phyloP scores from a whole-genome alignment of 2,329 filamentous ascomycete genomes.

The Plenodomus lindquistii region DNA sequence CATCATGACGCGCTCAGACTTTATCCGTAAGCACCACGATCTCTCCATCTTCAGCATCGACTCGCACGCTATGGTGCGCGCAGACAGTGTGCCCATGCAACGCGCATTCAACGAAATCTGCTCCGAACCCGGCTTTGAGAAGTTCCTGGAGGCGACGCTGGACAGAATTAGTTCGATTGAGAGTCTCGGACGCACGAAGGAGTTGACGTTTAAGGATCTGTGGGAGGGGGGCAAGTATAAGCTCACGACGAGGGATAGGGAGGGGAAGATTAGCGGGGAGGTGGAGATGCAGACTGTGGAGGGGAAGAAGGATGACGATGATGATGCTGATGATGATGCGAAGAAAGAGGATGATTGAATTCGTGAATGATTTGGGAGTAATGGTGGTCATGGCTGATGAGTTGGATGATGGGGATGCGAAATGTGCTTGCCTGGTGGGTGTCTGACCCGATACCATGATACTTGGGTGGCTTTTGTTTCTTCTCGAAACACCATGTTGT shows the following conservation, averaged over 20 bases:
- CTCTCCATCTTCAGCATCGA: slow-evolving; percentile 96
- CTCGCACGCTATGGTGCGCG: slow-evolving; percentile 80
- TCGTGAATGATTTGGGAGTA: background rate
- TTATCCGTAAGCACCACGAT: slow-evolving; percentile 89
- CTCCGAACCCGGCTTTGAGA: slow-evolving; percentile 72
- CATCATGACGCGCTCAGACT: slow-evolving; percentile 95
- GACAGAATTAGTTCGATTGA: slow-evolving; percentile 91
- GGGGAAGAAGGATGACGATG: slow-evolving; percentile 32
- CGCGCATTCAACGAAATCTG: slow-evolving; percentile 88
- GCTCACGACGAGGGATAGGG: slow-evolving; percentile 34
- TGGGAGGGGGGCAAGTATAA: slow-evolving; percentile 79
- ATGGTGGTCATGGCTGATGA: background rate
- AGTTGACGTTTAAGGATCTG: slow-evolving; percentile 92
- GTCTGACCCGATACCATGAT: too few species aligned
- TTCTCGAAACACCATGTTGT: too few species aligned
- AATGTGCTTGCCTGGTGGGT: too few species aligned
- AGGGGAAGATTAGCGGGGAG: slow-evolving; percentile 32
- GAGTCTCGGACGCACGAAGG: slow-evolving; percentile 87
- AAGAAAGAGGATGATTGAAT: slow-evolving; percentile 15
- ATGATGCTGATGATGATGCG: slow-evolving; percentile 27
- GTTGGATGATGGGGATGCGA: too few species aligned
- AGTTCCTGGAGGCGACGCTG: slow-evolving; percentile 80
- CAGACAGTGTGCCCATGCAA: slow-evolving; percentile 96
- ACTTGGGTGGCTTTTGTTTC: too few species aligned
- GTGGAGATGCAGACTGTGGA: slow-evolving; percentile 40